phyloP scores from a whole-genome alignment of 176 grass and related monocot species.

The Coix lacrymajobi region DNA sequence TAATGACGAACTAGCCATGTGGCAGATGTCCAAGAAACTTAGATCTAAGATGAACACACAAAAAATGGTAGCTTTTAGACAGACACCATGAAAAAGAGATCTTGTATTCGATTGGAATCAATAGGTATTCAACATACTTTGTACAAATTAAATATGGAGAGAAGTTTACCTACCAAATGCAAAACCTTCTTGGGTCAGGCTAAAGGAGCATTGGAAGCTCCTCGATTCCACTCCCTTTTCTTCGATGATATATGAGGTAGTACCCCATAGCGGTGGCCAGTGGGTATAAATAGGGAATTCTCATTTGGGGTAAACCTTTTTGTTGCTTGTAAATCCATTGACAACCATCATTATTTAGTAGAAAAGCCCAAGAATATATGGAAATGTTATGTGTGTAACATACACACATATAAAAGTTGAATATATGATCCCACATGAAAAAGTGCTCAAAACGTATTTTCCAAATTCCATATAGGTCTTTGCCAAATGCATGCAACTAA shows the following conservation, averaged over 20 bases:
- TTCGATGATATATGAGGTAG: not conserved
- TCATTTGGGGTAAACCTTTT: not conserved
- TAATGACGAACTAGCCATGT: not conserved
- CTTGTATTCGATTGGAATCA: not conserved
- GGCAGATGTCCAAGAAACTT: not conserved
- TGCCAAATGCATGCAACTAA: not conserved
- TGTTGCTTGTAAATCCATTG: not conserved
- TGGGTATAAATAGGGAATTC: not conserved
- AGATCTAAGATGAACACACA: not conserved
- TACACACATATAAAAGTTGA: not conserved
- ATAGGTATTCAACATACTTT: not conserved
- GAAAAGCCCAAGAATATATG: not conserved
- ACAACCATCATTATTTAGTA: not conserved
- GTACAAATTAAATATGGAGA: not conserved
- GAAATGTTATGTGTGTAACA: not conserved
- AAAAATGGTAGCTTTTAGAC: not conserved
- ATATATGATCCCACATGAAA: not conserved
- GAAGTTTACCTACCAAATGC: slow-evolving; percentile 7
- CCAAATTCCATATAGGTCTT: not conserved
- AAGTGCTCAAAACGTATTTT: not conserved
- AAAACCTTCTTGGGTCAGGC: not conserved
- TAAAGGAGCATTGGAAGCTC: not conserved
- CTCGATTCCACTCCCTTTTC: not conserved
- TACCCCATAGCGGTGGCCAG: not conserved
- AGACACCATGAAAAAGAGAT: not conserved